Percentiles rank a stretch among this genome's conserved stretches.
Evolutionary conservation across 352 stramenopile genomes (phyloP).

Genomic region (Phytophthora multivora): DNA sequence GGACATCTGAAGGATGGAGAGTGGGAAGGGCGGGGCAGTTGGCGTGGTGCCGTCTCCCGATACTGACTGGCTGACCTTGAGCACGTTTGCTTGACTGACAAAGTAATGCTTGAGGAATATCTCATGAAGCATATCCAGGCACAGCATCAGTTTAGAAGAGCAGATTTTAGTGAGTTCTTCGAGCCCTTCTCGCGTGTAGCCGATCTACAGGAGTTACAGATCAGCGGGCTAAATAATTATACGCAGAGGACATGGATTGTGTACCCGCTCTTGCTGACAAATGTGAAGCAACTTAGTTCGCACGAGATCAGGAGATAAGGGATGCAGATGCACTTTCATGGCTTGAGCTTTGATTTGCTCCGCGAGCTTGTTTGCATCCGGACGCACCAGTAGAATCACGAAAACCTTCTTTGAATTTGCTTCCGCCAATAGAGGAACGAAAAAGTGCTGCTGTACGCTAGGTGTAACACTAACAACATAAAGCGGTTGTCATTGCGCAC

Average conservation of each 20-base stretch:
- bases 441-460: constrained; percentile 66
- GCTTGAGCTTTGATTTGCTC: constrained; percentile 63
- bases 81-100: constrained; percentile 60
- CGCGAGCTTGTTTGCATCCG: constrained; percentile 58
- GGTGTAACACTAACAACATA: constrained; percentile 35
- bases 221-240: no score
- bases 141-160: constrained; percentile 44
- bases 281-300: constrained; percentile 60
- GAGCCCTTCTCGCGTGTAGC: constrained; percentile 58
- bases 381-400: constrained; percentile 53
- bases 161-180: constrained; percentile 48
- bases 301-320: constrained; percentile 47
- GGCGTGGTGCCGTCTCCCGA: neutral
- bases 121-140: constrained; percentile 48
- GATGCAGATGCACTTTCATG: constrained; percentile 42
- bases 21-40: constrained; percentile 40
- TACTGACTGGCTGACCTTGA: constrained; percentile 25
- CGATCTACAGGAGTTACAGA: constrained; percentile 43
- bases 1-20: constrained; percentile 66
- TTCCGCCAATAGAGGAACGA: constrained; percentile 50
- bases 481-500: neutral
- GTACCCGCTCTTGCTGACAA: constrained; percentile 51
- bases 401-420: constrained; percentile 65
- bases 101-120: constrained; percentile 60
- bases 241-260: neutral